Conservation (phyloP, 345 rosid species). For the Populus nigra region DNA sequence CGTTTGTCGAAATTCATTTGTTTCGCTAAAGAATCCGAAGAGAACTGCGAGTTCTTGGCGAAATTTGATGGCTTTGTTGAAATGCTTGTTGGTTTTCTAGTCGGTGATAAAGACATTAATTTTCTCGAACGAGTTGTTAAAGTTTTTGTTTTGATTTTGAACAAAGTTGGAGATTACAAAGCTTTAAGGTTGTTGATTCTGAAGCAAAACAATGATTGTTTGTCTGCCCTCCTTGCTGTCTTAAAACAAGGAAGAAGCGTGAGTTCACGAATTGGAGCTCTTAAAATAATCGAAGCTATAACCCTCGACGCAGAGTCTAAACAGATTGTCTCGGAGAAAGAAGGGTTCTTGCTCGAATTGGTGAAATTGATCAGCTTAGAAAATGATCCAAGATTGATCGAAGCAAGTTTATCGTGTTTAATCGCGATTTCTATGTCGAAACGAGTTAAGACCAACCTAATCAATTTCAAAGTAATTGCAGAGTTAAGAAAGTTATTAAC, state of each 20-base stretch:
- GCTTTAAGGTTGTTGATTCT: slow-evolving; percentile 39
- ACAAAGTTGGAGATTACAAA: slow-evolving; percentile 36
- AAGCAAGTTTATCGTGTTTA: slow-evolving; percentile 55
- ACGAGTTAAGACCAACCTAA: slow-evolving; percentile 49
- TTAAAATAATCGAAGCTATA: slow-evolving; percentile 54
- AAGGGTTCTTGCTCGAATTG: slow-evolving; percentile 46
- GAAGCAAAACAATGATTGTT: slow-evolving; percentile 26
- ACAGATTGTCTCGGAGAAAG: slow-evolving; percentile 49
- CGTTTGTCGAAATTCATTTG: slow-evolving; percentile 35
- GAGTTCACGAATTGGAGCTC: slow-evolving; percentile 53
- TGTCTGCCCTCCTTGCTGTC: slow-evolving; percentile 45
- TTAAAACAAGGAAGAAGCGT: slow-evolving; percentile 39
- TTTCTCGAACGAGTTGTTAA: slow-evolving; percentile 38
- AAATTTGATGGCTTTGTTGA: slow-evolving; percentile 42
- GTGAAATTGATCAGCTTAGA: slow-evolving; percentile 38
- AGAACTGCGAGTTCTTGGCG: slow-evolving; percentile 52
- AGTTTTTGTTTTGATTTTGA: slow-evolving; percentile 42
- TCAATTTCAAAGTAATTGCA: slow-evolving; percentile 33
- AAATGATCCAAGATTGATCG: slow-evolving; percentile 46
- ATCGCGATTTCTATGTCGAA: slow-evolving; percentile 49
- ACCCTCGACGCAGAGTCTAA: slow-evolving; percentile 56
- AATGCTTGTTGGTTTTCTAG: slow-evolving; percentile 50
- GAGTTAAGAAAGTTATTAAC: slow-evolving; percentile 45
- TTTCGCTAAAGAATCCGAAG: slow-evolving; percentile 56
- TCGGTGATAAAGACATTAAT: slow-evolving; percentile 17